Base-by-base conservation (phyloP, 257 asterid species). In the Solanum corneliomulleri region DNA sequence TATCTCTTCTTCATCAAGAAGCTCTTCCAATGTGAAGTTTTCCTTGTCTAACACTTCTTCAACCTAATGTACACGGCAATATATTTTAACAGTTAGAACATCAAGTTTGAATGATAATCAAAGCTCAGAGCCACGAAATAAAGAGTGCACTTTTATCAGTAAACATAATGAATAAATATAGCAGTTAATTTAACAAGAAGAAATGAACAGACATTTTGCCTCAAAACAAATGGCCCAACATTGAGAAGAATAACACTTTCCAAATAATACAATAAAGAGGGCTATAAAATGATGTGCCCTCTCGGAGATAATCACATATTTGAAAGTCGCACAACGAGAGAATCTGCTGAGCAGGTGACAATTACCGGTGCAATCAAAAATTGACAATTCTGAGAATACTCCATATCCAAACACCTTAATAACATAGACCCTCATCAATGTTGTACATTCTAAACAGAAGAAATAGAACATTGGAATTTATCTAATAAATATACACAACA, bases 11-110 rank as follows among this genome's bases (percentile, higher is more conserved):
- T 95, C 99, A 85, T 97, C 99, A 93, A 97, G 91, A 89, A 97
- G 99, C 91, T 97, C 99, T 88, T 97, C 99, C 92, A 97, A 88
- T 4, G 98, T 89, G 93, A 90, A 95, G 88, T 92, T 92, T 78
- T 97, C 99, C 94, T 94, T 93, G 94, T 97, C 99, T 89, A 97
- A 92, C 90, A 97, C 94, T n/a, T 98, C 93, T 89, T 97, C 99
- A 87, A 97, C 99, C 99, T 80, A 86, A 41, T 52, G n/a, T 52
- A 42, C 84, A 72, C 6, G 60, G 64, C 42, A 81, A 80, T 49
- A 81, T 81, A 49, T 47, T 49, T 49, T 18, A 69, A 87, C 60
- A 84, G 81, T 62, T 37, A 60, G 44, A 25, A 13, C n/a, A 56
- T 60, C 70, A 64, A 56, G 68, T 76, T 44, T 29, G 78, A 78